Percentiles rank a stretch among this genome's conserved stretches.
Evolutionary conservation across 2,329 filamentous ascomycete genomes (phyloP).

Genomic region (Xylaria sp.): DNA sequence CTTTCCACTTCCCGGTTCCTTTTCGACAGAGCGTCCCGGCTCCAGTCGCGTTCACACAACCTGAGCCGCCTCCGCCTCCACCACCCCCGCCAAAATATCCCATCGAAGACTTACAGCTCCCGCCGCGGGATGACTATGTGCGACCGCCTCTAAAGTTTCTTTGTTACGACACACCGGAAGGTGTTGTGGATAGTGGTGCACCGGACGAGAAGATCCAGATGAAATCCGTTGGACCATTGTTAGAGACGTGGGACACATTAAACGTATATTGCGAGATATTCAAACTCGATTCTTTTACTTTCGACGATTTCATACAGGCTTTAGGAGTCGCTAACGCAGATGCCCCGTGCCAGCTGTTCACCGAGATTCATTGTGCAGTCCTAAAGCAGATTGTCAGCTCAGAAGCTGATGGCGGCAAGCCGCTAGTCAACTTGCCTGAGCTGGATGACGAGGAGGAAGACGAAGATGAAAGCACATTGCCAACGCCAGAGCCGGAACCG

Average conservation of each 20-base stretch:
- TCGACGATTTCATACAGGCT: slow-evolving; percentile 94
- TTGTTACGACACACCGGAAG: slow-evolving; percentile 70
- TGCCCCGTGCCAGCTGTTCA: slow-evolving; percentile 82
- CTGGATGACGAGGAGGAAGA: slow-evolving; percentile 75
- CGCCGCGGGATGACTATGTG: slow-evolving; percentile 71
- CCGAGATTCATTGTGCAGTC: slow-evolving; percentile 91
- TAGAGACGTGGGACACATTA: slow-evolving; percentile 96
- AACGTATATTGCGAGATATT: slow-evolving; percentile 99
- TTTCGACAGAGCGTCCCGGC: slow-evolving; percentile 59
- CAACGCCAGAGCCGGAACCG: slow-evolving; percentile 76
- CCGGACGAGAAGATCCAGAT: slow-evolving; percentile 74
- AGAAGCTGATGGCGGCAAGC: slow-evolving; percentile 78
- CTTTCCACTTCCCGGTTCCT: slow-evolving; percentile 59
- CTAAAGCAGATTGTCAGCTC: slow-evolving; percentile 86
- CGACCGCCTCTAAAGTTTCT: slow-evolving; percentile 84
- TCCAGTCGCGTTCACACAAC: slow-evolving; percentile 54
- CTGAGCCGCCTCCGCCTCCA: slow-evolving; percentile 67
- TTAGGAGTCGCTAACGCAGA: slow-evolving; percentile 81
- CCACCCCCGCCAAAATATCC: slow-evolving; percentile 90
- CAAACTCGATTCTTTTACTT: slow-evolving; percentile 94
- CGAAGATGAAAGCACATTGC: slow-evolving; percentile 62
- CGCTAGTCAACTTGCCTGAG: slow-evolving; percentile 82
- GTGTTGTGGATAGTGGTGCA: slow-evolving; percentile 58
- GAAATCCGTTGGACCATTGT: slow-evolving; percentile 83
- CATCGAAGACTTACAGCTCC: slow-evolving; percentile 90